Conservation (phyloP, 306 rosid genomes). For the Quercus alba region DNA sequence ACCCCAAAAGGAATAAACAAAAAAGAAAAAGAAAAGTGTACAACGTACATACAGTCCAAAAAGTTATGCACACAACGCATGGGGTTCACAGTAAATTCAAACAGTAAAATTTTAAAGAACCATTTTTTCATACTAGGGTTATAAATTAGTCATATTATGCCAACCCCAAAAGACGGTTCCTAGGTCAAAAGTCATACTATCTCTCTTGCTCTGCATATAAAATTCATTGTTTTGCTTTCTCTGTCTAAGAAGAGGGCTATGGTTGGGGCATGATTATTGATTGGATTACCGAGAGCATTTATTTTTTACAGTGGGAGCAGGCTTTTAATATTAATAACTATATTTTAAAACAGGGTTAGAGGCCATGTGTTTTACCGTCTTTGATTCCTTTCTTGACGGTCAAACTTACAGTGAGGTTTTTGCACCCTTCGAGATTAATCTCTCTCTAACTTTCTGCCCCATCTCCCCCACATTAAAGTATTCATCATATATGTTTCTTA, state of each 20-base stretch:
- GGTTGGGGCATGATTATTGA: slow-evolving; percentile 29
- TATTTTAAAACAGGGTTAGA: slow-evolving; percentile 25
- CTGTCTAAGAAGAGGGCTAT: slow-evolving; percentile 34
- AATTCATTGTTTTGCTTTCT: not conserved
- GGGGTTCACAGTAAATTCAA: not conserved
- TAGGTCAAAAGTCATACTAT: slow-evolving; percentile 36
- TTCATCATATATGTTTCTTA: not conserved
- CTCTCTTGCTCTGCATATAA: not conserved
- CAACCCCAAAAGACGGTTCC: slow-evolving; percentile 20
- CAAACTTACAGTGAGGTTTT: slow-evolving; percentile 60
- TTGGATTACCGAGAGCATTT: slow-evolving; percentile 42
- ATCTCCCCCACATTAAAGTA: slow-evolving; percentile 18
- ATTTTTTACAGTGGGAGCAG: slow-evolving; percentile 44
- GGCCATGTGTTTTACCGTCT: slow-evolving; percentile 75
- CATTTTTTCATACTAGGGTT: not conserved
- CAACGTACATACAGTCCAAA: not conserved
- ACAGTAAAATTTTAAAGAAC: not conserved
- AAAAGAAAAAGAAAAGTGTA: not conserved
- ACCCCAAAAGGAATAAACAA: not conserved
- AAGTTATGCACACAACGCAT: not conserved
- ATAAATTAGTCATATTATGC: slow-evolving; percentile 14
- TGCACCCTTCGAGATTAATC: slow-evolving; percentile 66
- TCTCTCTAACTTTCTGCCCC: slow-evolving; percentile 40
- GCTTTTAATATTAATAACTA: slow-evolving; percentile 28
- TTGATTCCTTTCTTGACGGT: slow-evolving; percentile 84